Percentiles rank a stretch among this genome's conserved stretches.
Conservation (phyloP, 1,139 yeast species). For the Taphrina flavorubra region DNA sequence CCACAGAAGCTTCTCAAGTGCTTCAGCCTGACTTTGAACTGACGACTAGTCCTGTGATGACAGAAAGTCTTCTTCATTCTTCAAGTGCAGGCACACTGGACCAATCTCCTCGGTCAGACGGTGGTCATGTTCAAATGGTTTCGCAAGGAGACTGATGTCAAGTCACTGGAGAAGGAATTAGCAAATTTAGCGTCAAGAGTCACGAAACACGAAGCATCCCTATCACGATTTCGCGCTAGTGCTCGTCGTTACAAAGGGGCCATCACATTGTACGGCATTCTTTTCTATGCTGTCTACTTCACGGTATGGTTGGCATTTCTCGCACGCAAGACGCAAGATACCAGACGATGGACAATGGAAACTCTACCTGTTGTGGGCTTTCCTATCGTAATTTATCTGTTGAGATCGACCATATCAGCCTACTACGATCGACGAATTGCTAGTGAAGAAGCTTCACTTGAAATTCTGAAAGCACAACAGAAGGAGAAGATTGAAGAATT, state of each 20-base stretch:
- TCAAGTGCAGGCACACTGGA: too few relatives aligned
- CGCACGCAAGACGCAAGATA: conserved; percentile 21
- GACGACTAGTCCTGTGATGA: too few relatives aligned
- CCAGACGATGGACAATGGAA: conserved; percentile 30
- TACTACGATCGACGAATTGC: conserved; percentile 27
- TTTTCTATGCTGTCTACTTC: conserved; percentile 27
- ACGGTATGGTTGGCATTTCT: conserved; percentile 29
- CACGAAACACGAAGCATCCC: conserved; percentile 33
- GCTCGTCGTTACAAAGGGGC: conserved; percentile 36
- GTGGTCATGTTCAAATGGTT: conserved; percentile 37
- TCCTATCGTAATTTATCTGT: conserved; percentile 16
- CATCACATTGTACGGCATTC: conserved; percentile 33
- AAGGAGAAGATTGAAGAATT: conserved; percentile 70
- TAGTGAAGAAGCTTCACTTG: conserved; percentile 48
- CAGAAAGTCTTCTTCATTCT: too few relatives aligned
- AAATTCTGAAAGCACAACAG: conserved; percentile 60
- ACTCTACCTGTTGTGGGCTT: conserved; percentile 25
- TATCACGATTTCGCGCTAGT: conserved; percentile 20
- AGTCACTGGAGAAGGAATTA: conserved; percentile 36
- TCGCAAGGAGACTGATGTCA: conserved; percentile 34
- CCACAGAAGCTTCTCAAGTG: not conserved
- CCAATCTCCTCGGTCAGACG: not conserved
- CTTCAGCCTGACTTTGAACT: not conserved
- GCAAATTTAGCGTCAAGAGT: conserved; percentile 33
- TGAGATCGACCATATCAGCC: conserved; percentile 10